Conservation (phyloP, 73 alveolate genomes). For the Symbiodinium pilosum region DNA sequence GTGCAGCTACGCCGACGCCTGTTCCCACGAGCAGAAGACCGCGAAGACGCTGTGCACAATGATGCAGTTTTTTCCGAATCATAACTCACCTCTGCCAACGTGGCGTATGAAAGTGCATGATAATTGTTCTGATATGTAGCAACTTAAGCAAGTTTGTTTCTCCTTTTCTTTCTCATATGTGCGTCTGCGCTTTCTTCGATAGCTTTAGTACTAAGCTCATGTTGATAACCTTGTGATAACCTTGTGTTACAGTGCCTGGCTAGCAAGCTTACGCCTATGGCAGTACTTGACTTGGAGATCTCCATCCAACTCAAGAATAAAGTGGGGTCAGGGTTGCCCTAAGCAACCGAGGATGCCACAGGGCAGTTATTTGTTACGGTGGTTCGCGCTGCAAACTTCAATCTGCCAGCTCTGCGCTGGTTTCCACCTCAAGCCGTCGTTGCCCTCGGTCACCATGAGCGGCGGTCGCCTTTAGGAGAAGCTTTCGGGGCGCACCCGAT, state of each 20-base stretch:
- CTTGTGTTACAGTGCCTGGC: neutral
- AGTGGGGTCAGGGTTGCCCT: too few species aligned
- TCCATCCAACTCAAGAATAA: neutral
- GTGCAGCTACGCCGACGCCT: neutral
- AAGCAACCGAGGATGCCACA: too few species aligned
- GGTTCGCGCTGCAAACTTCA: conserved; percentile 18
- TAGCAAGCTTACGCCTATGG: neutral
- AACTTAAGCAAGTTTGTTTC: neutral
- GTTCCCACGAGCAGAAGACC: neutral
- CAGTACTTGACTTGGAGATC: neutral
- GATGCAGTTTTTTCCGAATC: neutral
- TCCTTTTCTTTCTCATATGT: neutral
- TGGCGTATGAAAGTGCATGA: too few species aligned
- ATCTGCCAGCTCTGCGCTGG: conserved; percentile 61
- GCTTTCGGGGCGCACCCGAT: conserved; percentile 49
- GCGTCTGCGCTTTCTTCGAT: neutral
- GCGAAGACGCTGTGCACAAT: neutral
- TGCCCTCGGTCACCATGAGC: conserved; percentile 59
- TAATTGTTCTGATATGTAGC: too few species aligned
- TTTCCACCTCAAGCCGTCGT: conserved; percentile 64
- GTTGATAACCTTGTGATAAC: neutral
- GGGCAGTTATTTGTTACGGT: conserved; percentile 48
- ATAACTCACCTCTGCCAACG: too few species aligned
- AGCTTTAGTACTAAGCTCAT: neutral
- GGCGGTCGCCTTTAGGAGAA: conserved; percentile 79